Percentiles rank a stretch among this genome's conserved stretches.
Evolutionary conservation across 257 asterid genomes (phyloP).

Genomic region (Asclepias syriaca): DNA sequence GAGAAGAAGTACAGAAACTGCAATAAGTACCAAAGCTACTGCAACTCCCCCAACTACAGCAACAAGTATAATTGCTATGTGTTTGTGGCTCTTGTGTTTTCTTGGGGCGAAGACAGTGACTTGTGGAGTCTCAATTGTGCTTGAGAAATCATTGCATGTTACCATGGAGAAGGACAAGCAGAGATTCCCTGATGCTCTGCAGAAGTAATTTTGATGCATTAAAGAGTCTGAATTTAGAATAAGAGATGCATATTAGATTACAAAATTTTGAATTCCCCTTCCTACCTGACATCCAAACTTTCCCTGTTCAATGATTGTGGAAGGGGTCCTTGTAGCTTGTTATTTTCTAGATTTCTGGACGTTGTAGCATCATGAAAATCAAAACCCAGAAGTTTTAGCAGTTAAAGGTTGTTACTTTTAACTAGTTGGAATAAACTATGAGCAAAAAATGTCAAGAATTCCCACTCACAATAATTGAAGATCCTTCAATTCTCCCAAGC

Average conservation of each 20-base stretch:
- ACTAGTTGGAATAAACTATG: constrained; percentile 2
- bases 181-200: constrained; percentile 77
- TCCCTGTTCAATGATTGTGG: constrained; percentile 71
- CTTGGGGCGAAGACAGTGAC: constrained; percentile 60
- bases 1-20: constrained; percentile 41
- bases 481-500: constrained; percentile 65
- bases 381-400: neutral
- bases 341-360: constrained; percentile 75
- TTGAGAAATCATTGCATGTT: constrained; percentile 49
- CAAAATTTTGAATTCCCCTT: neutral
- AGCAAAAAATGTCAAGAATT: neutral
- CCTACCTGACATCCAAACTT: constrained; percentile 67
- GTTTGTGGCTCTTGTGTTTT: constrained; percentile 45
- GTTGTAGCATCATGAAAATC: constrained; percentile 18
- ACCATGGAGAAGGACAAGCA: constrained; percentile 68
- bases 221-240: constrained; percentile 3
- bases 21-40: constrained; percentile 34
- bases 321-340: constrained; percentile 84
- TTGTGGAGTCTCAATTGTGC: constrained; percentile 65
- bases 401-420: constrained; percentile 4
- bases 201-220: neutral
- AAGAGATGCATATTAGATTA: constrained; percentile 8
- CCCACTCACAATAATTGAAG: constrained; percentile 75
- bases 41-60: constrained; percentile 57
- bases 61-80: constrained; percentile 44